Base-by-base conservation (phyloP, 1,284 basidiomycete genomes). In the Exobasidium cylindrosporum region DNA sequence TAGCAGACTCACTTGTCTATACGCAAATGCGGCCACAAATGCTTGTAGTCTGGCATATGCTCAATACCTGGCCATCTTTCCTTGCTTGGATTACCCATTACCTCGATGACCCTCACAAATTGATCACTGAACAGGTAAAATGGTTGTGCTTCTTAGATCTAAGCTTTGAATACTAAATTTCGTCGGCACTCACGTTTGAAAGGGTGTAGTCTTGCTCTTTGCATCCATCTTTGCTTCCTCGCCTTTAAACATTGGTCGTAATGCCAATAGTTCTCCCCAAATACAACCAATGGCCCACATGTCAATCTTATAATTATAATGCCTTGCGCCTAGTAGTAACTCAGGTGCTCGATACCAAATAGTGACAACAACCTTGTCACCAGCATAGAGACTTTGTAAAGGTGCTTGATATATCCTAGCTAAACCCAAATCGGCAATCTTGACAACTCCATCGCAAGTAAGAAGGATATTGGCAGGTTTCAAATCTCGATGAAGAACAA, bases 401-500 rank as follows among this genome's bases (percentile, higher is more conserved):
- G 93, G 93, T 60, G 89, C 86, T 67, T 89, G 87, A 57, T 89
- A 88, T 5, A 97, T 84, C 43, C 96, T 86, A 0, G 96, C 96
- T 5, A 98, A 85, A 32, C 96, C 96, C 0, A 98, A 83, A 81
- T 99, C 96, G 17, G 94, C 96, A 56, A 99, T 97, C 82, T 98
- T 98, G 77, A 99, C 94, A 17, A 92, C 86, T 0, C 96, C 96
- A 11, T 81, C 77, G 3, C 88, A 87, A 13, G 89, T 97, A 58
- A 99, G 92, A 57, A 98, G 89, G 79, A 99, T 97, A 77, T 99
- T 99, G 26, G 96, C 96, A 0, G 96, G 96, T 81, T 99, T 99
- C 66, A 99, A 86, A 80, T 99, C 96, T 90, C 79, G 91, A 77
- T 97, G 94, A 56, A 98, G 86, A 74, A 97, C 92, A 82, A 96